Conservation (phyloP, 2,329 filamentous ascomycete species). For the Elsinoe necatrix region DNA sequence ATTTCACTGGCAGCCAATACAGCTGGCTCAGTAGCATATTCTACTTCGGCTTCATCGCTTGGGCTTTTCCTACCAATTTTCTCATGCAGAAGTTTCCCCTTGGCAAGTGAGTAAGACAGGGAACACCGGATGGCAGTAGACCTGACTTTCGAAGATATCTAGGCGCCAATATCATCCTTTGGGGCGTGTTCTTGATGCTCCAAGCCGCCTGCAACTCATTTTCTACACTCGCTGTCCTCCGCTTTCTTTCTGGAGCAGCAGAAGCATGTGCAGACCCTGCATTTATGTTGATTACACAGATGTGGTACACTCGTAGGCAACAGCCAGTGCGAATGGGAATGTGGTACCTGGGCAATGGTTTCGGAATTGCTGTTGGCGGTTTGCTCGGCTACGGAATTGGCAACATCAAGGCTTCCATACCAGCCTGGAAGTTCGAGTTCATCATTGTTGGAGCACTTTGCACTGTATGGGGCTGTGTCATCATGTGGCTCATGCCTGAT, state of each 20-base stretch:
- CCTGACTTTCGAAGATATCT: slow-evolving; percentile 31
- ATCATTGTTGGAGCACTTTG: slow-evolving; percentile 49
- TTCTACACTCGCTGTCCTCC: slow-evolving; percentile 44
- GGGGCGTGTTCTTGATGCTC: slow-evolving; percentile 33
- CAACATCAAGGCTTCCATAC: slow-evolving; percentile 46
- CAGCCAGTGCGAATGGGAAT: slow-evolving; percentile 51
- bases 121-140: not conserved
- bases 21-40: slow-evolving; percentile 48
- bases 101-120: slow-evolving; percentile 21
- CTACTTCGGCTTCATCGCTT: slow-evolving; percentile 47
- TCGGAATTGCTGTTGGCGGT: slow-evolving; percentile 49
- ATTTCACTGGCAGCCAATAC: slow-evolving; percentile 51
- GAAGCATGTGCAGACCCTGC: slow-evolving; percentile 50
- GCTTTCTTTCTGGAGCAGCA: slow-evolving; percentile 46
- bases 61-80: slow-evolving; percentile 48
- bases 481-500: slow-evolving; percentile 50
- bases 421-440: slow-evolving; percentile 59
- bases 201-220: slow-evolving; percentile 30
- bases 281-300: slow-evolving; percentile 55
- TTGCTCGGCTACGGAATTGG: slow-evolving; percentile 48
- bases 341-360: slow-evolving; percentile 50
- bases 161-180: slow-evolving; percentile 49
- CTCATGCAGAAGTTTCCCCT: slow-evolving; percentile 43
- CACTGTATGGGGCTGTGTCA: slow-evolving; percentile 49
- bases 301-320: slow-evolving; percentile 54